Base-by-base conservation (phyloP, 257 asterid genomes). In the Ajuga chamaepitys region DNA sequence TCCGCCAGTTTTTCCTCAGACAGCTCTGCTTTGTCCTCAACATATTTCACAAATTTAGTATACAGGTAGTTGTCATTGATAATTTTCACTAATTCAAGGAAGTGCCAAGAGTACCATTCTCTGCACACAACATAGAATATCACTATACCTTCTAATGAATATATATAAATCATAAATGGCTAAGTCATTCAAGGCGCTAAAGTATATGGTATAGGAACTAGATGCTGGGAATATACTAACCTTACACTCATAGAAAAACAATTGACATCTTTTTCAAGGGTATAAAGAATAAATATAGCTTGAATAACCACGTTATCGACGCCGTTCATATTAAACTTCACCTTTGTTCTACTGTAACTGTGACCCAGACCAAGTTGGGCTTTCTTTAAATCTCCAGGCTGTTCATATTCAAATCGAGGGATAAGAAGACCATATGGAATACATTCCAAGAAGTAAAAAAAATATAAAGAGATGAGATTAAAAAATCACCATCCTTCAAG, bases 21-120 rank as follows among this genome's bases (percentile, higher is more conserved):
- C 58, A 93, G 66, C 59, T 75, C 72, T 5, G 97, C 83, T 68
- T 93, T 93, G 79, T 93, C 92, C n/a, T 89, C 97, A 38, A 93
- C 79, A 22, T 82, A 87, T 52, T 87, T 89, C n/a, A 94, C 90
- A 59, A 86, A 81, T 80, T 87, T 87, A 65, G 99, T 92, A 74
- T 86, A 93, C 64, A 93, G 80, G 78, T 87, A 93, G 73, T 93
- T 93, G 82, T 93, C 97, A 68, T 81, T 93, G 35, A 89, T 76
- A 78, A 93, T 88, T 81, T 89, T 93, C 41, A 70, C 96, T 62
- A 93, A 66, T 66, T 93, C 99, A 0, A 97, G 99, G 77, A 93
- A 93, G 77, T 93, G 99, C 99, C 99, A 93, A 1, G 95, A 86
- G 77, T 93, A 93, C 96, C 99, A 93, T 72, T 93, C 99, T 74